Evolutionary conservation across 2,329 filamentous ascomycete genomes (phyloP).

Genomic region (Myriosclerotinia scirpicola): DNA sequence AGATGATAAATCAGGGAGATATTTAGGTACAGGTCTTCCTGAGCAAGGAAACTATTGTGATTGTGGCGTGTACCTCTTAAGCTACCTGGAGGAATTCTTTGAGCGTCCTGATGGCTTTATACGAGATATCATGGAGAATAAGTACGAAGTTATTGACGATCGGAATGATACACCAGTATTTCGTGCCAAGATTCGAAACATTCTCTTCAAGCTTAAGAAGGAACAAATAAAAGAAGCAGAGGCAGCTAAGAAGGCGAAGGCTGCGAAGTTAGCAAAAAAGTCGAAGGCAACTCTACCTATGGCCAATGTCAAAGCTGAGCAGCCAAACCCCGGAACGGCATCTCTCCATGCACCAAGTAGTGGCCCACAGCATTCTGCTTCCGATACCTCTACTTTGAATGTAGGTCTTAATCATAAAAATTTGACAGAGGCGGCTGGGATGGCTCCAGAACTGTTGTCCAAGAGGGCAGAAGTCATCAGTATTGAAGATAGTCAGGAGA

Average conservation of each 20-base stretch:
- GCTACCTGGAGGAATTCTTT: slow-evolving; percentile 81
- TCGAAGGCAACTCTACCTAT: neutral
- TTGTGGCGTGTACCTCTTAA: slow-evolving; percentile 83
- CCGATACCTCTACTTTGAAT: neutral
- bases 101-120: slow-evolving; percentile 71
- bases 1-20: neutral
- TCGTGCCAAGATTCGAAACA: slow-evolving; percentile 63
- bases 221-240: slow-evolving; percentile 46
- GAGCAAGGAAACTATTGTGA: slow-evolving; percentile 82
- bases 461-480: slow-evolving; percentile 6
- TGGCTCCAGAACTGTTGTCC: neutral
- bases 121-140: slow-evolving; percentile 60
- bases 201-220: slow-evolving; percentile 62
- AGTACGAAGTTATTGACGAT: slow-evolving; percentile 55
- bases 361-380: slow-evolving; percentile 1
- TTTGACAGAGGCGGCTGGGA: neutral
- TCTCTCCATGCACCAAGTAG: slow-evolving; percentile 22
- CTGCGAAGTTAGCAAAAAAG: slow-evolving; percentile 5
- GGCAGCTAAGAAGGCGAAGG: slow-evolving; percentile 6
- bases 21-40: slow-evolving; percentile 56
- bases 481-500: slow-evolving; percentile 19
- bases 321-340: neutral
- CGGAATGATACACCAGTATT: slow-evolving; percentile 55
- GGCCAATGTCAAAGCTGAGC: neutral
- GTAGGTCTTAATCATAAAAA: neutral